These are phyloP conservation scores for Anthracocystis panici-leucophaei DNA, from an alignment of 1,284 basidiomycete species.

Conservation along the genomic window DNA sequence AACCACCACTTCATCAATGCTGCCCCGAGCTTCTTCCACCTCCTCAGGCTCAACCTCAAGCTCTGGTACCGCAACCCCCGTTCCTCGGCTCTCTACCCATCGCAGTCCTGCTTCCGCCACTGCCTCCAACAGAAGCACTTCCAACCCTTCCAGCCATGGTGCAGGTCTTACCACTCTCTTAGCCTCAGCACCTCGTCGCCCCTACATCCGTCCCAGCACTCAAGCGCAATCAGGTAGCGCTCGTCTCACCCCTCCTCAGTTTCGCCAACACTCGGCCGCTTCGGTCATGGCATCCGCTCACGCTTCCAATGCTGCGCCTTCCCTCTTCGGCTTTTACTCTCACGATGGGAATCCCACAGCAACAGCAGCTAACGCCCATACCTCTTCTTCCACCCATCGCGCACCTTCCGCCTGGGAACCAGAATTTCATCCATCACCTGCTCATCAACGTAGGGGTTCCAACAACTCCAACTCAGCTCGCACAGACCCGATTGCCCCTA, in stretches of 20 bases:
- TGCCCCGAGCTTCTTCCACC: conserved; percentile 28
- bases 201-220: neutral
- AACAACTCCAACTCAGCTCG: neutral
- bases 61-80: conserved; percentile 30
- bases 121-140: conserved; percentile 7
- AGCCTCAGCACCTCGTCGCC: neutral
- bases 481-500: neutral
- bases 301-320: conserved; percentile 19
- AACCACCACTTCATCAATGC: conserved; percentile 16
- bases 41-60: conserved; percentile 21
- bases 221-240: neutral
- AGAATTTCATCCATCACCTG: too few relatives aligned
- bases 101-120: neutral
- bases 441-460: conserved; percentile 3
- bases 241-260: neutral
- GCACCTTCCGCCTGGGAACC: neutral
- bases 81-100: neutral
- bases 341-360: conserved; percentile 19
- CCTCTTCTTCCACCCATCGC: neutral
- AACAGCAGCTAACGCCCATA: neutral
- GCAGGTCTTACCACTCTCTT: neutral
- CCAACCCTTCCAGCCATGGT: neutral
- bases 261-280: conserved; percentile 10
- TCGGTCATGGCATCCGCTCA: conserved; percentile 24
- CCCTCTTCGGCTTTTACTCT: conserved; percentile 51